Percentiles rank a stretch among this genome's conserved stretches.
Conservation (phyloP, 306 rosid species). For the Vigna mungo region DNA sequence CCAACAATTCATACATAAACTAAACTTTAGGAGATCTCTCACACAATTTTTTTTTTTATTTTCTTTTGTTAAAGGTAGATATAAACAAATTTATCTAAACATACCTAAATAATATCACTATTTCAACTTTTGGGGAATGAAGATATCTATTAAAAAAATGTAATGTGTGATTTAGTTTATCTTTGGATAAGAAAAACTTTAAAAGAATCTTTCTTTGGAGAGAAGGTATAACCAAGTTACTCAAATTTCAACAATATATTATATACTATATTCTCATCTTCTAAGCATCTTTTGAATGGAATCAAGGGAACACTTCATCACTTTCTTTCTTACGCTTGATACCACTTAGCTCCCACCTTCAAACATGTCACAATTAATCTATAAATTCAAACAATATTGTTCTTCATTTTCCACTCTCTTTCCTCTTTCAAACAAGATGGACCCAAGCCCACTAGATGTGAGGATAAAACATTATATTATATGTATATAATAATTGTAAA, state of each 20-base stretch:
- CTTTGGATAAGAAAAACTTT: constrained; percentile 48
- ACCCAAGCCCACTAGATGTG: constrained; percentile 19
- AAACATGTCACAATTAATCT: constrained; percentile 41
- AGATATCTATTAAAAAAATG: too few relatives aligned
- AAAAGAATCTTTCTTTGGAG: constrained; percentile 49
- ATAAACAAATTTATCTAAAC: too few relatives aligned
- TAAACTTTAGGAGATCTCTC: too few relatives aligned
- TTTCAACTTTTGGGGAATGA: too few relatives aligned
- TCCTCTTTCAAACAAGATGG: not conserved
- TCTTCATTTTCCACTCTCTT: constrained; percentile 26
- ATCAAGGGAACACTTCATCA: constrained; percentile 69
- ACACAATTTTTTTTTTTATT: too few relatives aligned
- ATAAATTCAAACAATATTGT: constrained; percentile 35
- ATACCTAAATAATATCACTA: too few relatives aligned
- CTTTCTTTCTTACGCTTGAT: constrained; percentile 37
- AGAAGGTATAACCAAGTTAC: constrained; percentile 44
- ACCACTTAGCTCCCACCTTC: constrained; percentile 47
- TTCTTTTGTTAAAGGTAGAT: too few relatives aligned
- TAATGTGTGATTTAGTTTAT: constrained; percentile 45
- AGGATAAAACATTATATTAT: not conserved
- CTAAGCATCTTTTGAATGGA: constrained; percentile 57
- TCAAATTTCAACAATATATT: constrained; percentile 40
- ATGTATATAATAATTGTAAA: not conserved
- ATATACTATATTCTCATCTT: constrained; percentile 49
- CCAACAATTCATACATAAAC: too few relatives aligned